phyloP scores from a whole-genome alignment of 805 yeast genomes.

The Vanderwaltozyma verrucispora region DNA sequence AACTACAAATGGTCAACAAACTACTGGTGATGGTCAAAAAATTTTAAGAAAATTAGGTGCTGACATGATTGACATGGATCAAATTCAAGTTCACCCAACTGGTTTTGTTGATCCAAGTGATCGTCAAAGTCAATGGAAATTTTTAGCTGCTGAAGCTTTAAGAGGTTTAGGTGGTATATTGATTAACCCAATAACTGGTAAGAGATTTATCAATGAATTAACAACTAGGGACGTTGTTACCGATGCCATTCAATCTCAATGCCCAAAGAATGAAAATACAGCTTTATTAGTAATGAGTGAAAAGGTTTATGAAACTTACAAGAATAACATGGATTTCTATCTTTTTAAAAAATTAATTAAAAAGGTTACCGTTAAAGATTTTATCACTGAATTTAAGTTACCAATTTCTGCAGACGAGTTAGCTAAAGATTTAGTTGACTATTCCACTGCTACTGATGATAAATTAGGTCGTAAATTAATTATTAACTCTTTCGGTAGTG shows the following conservation, averaged over 20 bases:
- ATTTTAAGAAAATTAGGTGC: conserved; percentile 39
- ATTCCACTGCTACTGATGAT: conserved; percentile 24
- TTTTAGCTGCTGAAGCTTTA: conserved; percentile 52
- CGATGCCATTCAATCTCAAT: conserved; percentile 29
- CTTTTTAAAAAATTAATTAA: conserved; percentile 29
- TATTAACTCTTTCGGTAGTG: conserved; percentile 24
- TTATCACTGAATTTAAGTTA: conserved; percentile 18
- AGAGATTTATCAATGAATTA: conserved; percentile 45
- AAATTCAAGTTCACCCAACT: conserved; percentile 56
- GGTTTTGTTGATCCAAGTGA: conserved; percentile 42
- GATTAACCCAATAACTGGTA: conserved; percentile 34
- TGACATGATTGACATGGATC: conserved; percentile 44
- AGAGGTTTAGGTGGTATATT: conserved; percentile 52
- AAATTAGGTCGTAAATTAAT: conserved; percentile 29
- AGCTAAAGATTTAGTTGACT: conserved; percentile 13
- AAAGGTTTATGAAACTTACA: conserved; percentile 35
- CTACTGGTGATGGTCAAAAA: conserved; percentile 52
- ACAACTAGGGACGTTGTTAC: conserved; percentile 45
- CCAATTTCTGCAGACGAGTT: conserved; percentile 16
- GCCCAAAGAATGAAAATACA: conserved; percentile 23
- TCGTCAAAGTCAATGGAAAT: conserved; percentile 36
- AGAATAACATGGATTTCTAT: conserved; percentile 44
- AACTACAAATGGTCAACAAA: conserved; percentile 46
- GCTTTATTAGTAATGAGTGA: conserved; percentile 34
- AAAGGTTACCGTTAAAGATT: conserved; percentile 24